phyloP scores from a whole-genome alignment of 192 early-diverging fungal genomes.

The Funneliformis mosseae region DNA sequence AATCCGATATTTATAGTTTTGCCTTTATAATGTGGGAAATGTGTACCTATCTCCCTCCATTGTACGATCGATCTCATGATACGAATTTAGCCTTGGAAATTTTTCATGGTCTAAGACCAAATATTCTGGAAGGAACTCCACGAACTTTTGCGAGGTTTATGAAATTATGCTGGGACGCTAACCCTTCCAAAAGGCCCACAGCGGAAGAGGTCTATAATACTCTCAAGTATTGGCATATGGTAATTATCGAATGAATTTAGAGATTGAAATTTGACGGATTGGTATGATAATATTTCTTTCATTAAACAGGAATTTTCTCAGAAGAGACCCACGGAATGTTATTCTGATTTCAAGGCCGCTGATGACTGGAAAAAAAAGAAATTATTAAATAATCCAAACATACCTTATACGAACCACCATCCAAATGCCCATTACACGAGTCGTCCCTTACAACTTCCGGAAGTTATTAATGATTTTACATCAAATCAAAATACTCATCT shows the following conservation, averaged over 20 bases:
- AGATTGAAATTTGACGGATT: too few relatives aligned
- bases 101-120: slow-evolving; percentile 5
- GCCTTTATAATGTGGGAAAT: slow-evolving; percentile 26
- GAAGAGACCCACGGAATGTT: neutral
- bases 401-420: neutral
- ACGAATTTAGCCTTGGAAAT: neutral
- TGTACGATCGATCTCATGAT: slow-evolving; percentile 3
- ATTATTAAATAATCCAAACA: neutral
- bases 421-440: neutral
- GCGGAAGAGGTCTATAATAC: slow-evolving; percentile 7
- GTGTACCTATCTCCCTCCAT: neutral
- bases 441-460: neutral
- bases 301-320: neutral
- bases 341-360: neutral
- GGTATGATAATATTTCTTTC: too few relatives aligned
- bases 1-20: slow-evolving; percentile 32
- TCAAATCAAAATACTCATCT: too few relatives aligned
- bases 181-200: slow-evolving; percentile 1
- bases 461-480: neutral
- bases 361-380: neutral
- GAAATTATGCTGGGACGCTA: slow-evolving; percentile 10
- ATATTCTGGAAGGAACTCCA: neutral
- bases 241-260: too few relatives aligned
- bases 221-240: neutral
- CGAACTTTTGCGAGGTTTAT: neutral